These are phyloP conservation scores for Cladosporium velox DNA, from an alignment of 2,329 filamentous ascomycete genomes.

Conservation along the genomic window DNA sequence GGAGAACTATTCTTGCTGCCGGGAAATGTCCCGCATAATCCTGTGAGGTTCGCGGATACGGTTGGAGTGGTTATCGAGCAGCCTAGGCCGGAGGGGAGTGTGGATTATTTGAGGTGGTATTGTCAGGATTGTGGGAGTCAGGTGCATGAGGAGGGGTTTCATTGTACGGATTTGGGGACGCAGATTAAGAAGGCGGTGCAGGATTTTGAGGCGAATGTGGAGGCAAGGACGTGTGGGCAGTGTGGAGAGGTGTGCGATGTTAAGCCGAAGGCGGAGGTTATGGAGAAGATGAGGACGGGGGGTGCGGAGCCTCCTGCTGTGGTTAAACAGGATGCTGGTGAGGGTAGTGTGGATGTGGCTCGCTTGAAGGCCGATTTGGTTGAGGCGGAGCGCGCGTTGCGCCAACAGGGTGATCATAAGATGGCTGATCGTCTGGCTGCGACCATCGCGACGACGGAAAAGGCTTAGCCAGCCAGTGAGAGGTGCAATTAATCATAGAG, in stretches of 20 bases:
- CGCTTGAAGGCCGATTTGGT: not conserved
- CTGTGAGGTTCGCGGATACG: conserved; percentile 87
- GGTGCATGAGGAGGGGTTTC: conserved; percentile 84
- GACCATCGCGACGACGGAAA: not conserved
- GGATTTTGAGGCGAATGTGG: conserved; percentile 69
- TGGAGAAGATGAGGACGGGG: conserved; percentile 37
- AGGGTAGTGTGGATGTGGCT: not conserved
- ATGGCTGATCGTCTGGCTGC: not conserved
- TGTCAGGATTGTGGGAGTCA: conserved; percentile 69
- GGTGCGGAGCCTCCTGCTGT: not conserved
- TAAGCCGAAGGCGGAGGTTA: conserved; percentile 54
- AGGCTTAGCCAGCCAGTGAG: not conserved
- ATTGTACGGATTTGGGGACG: conserved; percentile 85
- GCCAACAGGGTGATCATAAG: not conserved
- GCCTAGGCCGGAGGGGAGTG: conserved; percentile 65
- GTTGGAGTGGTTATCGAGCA: conserved; percentile 95
- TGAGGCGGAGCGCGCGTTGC: not conserved
- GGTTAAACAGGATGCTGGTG: conserved; percentile 5
- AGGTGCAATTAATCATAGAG: not conserved
- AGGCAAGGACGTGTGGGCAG: conserved; percentile 70
- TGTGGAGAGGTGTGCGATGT: conserved; percentile 78
- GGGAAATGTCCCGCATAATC: conserved; percentile 93
- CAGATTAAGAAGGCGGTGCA: conserved; percentile 94
- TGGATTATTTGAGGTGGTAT: conserved; percentile 90
- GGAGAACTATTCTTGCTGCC: conserved; percentile 93